Base-by-base conservation (phyloP, 352 stramenopile species). In the Globisporangium cederbergense region DNA sequence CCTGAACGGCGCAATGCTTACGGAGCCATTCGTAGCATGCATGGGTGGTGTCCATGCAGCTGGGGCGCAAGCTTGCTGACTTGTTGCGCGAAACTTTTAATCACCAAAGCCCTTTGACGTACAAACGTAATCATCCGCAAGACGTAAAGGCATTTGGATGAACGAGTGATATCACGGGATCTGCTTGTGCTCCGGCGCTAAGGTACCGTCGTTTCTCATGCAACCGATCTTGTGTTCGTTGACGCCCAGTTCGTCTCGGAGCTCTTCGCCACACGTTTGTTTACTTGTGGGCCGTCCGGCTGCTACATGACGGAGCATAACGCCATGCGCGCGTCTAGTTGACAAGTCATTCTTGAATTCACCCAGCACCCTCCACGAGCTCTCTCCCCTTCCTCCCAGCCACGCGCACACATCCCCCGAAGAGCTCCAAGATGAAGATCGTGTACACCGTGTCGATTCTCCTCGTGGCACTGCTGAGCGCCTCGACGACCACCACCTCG, bases 371-470 rank as follows among this genome's bases (percentile, higher is more conserved):
- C 18, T 18, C 50, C 18, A 56, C 25, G 5, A 55, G 25, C 49
- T 28, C 25, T 28, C 25, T 28, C 25, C 25, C 49, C 30, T 55
- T 14, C 6, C 13, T 14, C 28, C 1, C 47, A 22, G 7, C 14
- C 14, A 5, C 50, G 4, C 25, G 25, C 45, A 30, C 9, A 4
- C 20, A 53, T 18, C 13, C n/a, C 10, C 25, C 25, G 2, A 40
- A 38, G 25, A 56, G 50, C 14, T 56, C 30, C 6, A 16, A 11
- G 9, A 61, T 61, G 55, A 61, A 61, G 38, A 47, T 61, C 22
- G 40, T 52, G 20, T 61, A 40, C 55, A 51, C 55, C 10, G 55
- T 61, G 34, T 61, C 55, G 40, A 20, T 61, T 50, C 20, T 40
- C 20, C 20, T 61, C 55, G 25, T 61, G 36, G 55, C 55, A 2